A percentile compares a stretch with the other conserved stretches of the same genome.
Conservation (phyloP, 1,139 yeast species). For the Geotrichum klebahnii region DNA sequence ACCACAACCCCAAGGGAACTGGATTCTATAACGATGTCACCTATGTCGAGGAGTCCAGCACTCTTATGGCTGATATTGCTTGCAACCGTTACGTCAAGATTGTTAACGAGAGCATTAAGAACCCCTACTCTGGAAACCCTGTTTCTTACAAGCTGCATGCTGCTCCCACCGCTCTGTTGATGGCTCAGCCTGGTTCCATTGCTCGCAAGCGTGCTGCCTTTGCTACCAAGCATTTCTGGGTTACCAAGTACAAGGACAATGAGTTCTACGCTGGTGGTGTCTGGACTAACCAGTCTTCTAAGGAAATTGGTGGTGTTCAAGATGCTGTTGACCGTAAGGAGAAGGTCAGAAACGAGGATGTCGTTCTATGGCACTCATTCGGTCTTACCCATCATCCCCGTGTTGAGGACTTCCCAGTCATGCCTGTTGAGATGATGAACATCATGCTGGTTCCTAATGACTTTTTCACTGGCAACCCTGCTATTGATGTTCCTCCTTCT, state of each 20-base stretch:
- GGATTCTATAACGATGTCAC: slow-evolving; percentile 68
- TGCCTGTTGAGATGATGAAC: slow-evolving; percentile 78
- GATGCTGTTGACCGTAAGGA: slow-evolving; percentile 66
- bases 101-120: slow-evolving; percentile 65
- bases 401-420: slow-evolving; percentile 88
- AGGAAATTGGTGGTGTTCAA: slow-evolving; percentile 58
- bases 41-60: slow-evolving; percentile 66
- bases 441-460: slow-evolving; percentile 69
- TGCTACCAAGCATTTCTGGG: slow-evolving; percentile 75
- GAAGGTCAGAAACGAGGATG: slow-evolving; percentile 70
- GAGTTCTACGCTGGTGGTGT: slow-evolving; percentile 73
- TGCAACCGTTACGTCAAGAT: slow-evolving; percentile 75
- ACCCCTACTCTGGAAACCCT: slow-evolving; percentile 70
- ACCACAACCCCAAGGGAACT: slow-evolving; percentile 64
- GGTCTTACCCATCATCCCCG: slow-evolving; percentile 86
- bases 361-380: slow-evolving; percentile 83
- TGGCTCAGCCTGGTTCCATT: slow-evolving; percentile 61
- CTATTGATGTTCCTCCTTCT: slow-evolving; percentile 75
- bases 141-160: slow-evolving; percentile 77
- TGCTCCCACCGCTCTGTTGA: slow-evolving; percentile 72
- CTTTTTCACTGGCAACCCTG: slow-evolving; percentile 79
- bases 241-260: slow-evolving; percentile 65
- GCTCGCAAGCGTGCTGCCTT: slow-evolving; percentile 64
- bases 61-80: slow-evolving; percentile 69
- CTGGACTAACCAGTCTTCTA: slow-evolving; percentile 69